Percentiles rank a stretch among this genome's conserved stretches.
Evolutionary conservation across 768 basidiomycete species (phyloP).

Genomic region (Postia placenta): DNA sequence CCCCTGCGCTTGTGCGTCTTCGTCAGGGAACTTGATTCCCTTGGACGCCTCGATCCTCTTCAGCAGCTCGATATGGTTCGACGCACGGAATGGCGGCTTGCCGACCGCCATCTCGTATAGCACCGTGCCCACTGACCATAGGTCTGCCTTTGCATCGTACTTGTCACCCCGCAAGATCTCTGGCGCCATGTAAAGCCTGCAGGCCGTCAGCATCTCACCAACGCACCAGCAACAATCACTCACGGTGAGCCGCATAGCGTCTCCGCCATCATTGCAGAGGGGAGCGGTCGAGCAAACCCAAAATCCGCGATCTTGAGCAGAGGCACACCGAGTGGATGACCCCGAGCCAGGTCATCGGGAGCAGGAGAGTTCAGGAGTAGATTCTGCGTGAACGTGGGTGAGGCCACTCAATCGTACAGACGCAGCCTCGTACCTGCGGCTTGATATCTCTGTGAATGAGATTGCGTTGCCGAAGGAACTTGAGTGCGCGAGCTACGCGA

Average conservation of each 20-base stretch:
- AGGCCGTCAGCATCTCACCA: too few relatives aligned
- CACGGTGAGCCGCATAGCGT: slow-evolving; percentile 97
- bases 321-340: slow-evolving; percentile 89
- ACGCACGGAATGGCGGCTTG: slow-evolving; percentile 89
- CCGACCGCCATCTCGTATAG: slow-evolving; percentile 94
- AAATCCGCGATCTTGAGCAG: slow-evolving; percentile 98
- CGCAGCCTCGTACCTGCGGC: slow-evolving; percentile 58
- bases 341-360: slow-evolving; percentile 71
- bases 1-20: slow-evolving; percentile 54
- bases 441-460: slow-evolving; percentile 98
- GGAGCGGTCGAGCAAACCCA: slow-evolving; percentile 91
- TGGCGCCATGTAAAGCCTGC: slow-evolving; percentile 95
- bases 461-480: slow-evolving; percentile 83
- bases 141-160: slow-evolving; percentile 95
- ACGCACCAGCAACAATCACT: slow-evolving; percentile 26
- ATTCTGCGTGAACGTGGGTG: slow-evolving; percentile 49
- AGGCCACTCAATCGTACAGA: neutral
- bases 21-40: slow-evolving; percentile 92
- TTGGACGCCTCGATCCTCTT: slow-evolving; percentile 91
- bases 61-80: slow-evolving; percentile 92
- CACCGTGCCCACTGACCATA: slow-evolving; percentile 98
- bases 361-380: slow-evolving; percentile 82
- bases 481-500: slow-evolving; percentile 76
- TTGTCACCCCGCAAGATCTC: slow-evolving; percentile 96
- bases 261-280: slow-evolving; percentile 92